Evolutionary conservation across 2,329 filamentous ascomycete genomes (phyloP), one percentile per base, ranked within the genome.

Genomic region (Cladosporium sp.): DNA sequence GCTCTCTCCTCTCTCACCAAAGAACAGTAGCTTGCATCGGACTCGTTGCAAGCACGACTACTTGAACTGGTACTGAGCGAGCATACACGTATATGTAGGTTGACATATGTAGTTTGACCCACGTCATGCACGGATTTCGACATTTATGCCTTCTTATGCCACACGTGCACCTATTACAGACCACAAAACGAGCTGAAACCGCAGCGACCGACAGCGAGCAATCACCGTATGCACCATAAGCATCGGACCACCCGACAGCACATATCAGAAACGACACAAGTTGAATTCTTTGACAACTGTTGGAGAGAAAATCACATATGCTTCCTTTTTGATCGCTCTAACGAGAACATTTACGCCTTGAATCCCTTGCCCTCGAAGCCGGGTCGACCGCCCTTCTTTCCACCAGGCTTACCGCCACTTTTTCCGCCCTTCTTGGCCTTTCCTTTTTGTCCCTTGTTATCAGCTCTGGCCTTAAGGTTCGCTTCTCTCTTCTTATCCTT

Each of bases 401-500:
- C 90, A 66, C 83, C 83, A 64, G 89, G 82, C 75, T 89, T 88
- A 14, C 58, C 59, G 19, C 59, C 63, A 19, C 56, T 61, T 38
- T 49, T 51, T 67, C 93, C 77, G 67, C 93, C 77, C 72, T 93
- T 93, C 51, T 89, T 88, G 70, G 92, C 89, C 55, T 66, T 62
- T 88, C 83, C 65, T 49, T 65, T 66, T 80, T 95, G 96, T 74
- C 86, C 90, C 72, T 87, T 88, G 66, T 89, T 87, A 55, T 90
- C 88, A 72, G 89, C 88, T 51, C 88, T 80, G 75, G 89, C 88
- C 64, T 84, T 82, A 51, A 97, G 63, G 63, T 80, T 80, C 45
- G 74, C 72, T 65, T 80, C 78, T 17, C 78, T 71, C 71, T 75
- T 78, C 74, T 79, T 80, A 69, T 80, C 77, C 64, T 74, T 76